These are phyloP conservation scores for Hypoxylon crocopeplum DNA, from an alignment of 495 filamentous ascomycete genomes.

Conservation along the genomic window DNA sequence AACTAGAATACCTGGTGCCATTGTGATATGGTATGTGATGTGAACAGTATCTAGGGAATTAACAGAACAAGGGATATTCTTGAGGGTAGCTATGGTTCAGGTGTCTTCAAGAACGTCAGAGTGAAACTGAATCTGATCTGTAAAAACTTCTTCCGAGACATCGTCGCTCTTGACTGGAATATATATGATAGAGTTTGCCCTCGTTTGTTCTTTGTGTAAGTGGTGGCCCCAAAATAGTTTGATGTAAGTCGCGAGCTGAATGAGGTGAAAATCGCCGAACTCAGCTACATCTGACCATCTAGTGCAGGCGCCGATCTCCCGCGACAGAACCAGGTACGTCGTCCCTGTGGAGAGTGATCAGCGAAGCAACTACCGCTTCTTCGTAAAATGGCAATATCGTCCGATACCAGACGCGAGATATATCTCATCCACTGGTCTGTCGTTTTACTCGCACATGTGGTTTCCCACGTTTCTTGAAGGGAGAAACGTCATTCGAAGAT, in stretches of 20 bases:
- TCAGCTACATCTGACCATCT: constrained; percentile 6
- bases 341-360: constrained; percentile 8
- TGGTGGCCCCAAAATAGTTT: constrained; percentile 18
- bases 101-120: no score
- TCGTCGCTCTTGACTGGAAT: not conserved
- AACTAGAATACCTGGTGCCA: constrained; percentile 37
- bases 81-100: no score
- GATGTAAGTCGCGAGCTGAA: constrained; percentile 1
- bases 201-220: constrained; percentile 20
- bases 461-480: not conserved
- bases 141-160: not conserved
- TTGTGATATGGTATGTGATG: constrained; percentile 13
- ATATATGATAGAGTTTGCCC: not conserved
- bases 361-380: not conserved
- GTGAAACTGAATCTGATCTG: not conserved
- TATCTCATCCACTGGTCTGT: constrained; percentile 5
- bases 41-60: constrained; percentile 9
- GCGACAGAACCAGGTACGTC: constrained; percentile 11
- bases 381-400: constrained; percentile 21
- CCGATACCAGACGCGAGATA: constrained; percentile 5
- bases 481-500: constrained; percentile 14
- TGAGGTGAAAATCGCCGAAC: constrained; percentile 41
- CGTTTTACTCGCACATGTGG: not conserved
- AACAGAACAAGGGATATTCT: no score
- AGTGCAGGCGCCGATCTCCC: constrained; percentile 19